Evolutionary conservation across 352 stramenopile genomes (phyloP), one percentile per base, ranked within the genome.

Genomic region (Globisporangium iwayamae): DNA sequence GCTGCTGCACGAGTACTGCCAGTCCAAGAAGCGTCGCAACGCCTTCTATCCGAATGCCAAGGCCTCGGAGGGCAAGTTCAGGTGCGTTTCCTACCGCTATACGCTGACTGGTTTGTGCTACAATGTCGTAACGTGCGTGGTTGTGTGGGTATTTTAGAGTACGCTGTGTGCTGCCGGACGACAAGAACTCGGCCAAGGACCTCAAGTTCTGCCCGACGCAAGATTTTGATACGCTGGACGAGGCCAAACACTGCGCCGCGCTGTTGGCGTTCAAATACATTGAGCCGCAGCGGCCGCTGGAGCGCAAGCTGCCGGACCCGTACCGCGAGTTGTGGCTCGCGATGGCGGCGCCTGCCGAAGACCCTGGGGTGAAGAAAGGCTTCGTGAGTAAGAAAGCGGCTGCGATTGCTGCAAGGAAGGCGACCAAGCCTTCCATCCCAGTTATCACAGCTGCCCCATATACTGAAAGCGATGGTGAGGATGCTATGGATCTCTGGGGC

Each of bases 291-390:
- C 79, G 97, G 0, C 97, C 97, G 1, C 84, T 98, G 52, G 96
- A 99, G 73, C 76, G 96, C 41, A 98, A 98, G 62, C 78, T 99
- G 13, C 97, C 97, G 6, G 96, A 99, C 63, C 97, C 96, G 13
- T 99, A 98, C 75, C 79, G 88, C 22, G 87, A 90, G 14, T 88
- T 98, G n/a, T 99, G 96, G 93, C 73, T 95, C 39, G 56, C 70
- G 16, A 70, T 94, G 45, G 65, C 61, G 5, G 56, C 65, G 34
- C 57, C 66, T 2, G 47, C 8, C 2, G 13, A 25, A 22, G 69
- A 47, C 45, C 55, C 43, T 39, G 63, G 2, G 28, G 36, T 53
- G 10, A 66, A 65, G 25, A 71, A 74, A 38, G 46, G 46, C 2
- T 30, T 30, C 10, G 18, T 25, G 4, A 41, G 30, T 13, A 59